These are phyloP conservation scores for Kondoa subrosea DNA, from an alignment of 768 basidiomycete species.

Conservation along the genomic window DNA sequence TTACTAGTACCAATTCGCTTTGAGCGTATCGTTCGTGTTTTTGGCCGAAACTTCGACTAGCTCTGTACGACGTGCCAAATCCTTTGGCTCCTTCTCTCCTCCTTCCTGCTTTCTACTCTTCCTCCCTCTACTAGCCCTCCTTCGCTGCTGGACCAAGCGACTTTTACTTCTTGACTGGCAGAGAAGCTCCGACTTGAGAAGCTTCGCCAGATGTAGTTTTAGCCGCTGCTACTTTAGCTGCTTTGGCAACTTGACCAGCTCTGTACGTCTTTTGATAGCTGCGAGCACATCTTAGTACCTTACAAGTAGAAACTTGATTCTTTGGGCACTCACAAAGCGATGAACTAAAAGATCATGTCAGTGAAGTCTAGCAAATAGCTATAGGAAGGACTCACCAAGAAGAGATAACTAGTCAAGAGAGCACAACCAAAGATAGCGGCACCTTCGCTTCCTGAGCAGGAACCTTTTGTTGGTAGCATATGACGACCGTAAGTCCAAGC, in stretches of 20 bases:
- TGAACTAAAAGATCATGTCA: neutral
- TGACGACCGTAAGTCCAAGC: conserved; percentile 41
- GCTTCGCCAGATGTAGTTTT: conserved; percentile 1
- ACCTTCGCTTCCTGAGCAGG: conserved; percentile 73
- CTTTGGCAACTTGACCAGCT: neutral
- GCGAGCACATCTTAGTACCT: neutral
- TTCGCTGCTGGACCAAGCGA: neutral
- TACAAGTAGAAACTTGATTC: neutral
- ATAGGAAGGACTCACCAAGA: conserved; percentile 72
- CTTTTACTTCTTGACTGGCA: neutral
- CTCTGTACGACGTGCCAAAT: no score
- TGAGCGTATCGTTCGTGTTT: no score
- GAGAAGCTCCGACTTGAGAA: neutral
- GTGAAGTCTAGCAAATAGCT: neutral
- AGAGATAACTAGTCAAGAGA: conserved; percentile 74
- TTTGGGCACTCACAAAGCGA: neutral
- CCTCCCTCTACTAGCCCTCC: neutral
- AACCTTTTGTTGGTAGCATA: conserved; percentile 49
- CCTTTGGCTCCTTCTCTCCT: no score
- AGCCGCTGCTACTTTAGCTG: neutral
- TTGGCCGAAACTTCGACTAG: no score
- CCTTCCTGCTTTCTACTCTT: no score
- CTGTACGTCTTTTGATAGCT: conserved; percentile 7
- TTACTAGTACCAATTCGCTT: no score
- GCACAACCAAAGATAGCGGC: conserved; percentile 80